Evolutionary conservation across 1,284 basidiomycete species (phyloP), one percentile per base, ranked within the genome.

Genomic region (Cutaneotrichosporon dermatis): DNA sequence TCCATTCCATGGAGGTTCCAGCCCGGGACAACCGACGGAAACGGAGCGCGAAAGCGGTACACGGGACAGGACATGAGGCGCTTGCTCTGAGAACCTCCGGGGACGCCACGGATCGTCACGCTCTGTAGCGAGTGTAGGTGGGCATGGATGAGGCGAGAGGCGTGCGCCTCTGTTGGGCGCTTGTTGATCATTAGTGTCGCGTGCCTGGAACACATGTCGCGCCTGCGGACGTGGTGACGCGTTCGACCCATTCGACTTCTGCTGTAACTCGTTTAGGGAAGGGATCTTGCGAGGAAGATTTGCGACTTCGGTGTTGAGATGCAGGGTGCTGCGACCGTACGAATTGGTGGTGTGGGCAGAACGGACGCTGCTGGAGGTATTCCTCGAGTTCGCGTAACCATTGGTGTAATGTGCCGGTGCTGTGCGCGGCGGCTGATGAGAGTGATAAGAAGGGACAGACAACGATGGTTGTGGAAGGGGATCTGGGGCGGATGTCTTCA

Each of bases 271-370:
- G 39, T 55, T 44, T 12, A 55, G 4, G 11, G 45, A 48, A 2
- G 45, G 45, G 7, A 48, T 39, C 39, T 55, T 55, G 45, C 54
- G 54, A 1, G 45, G 54, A 10, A 39, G 11, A 45, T 48, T 40
- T 40, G 39, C 12, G 45, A 42, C 41, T 25, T 49, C 46, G 13
- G 46, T 25, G 34, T 35, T 8, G 12, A 33, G 15, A 9, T 45
- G 44, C 4, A 25, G 15, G 16, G 44, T 25, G 25, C 25, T 25
- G 25, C 25, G 25, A 25, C 25, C 44, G 12, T 49, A 49, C 13
- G 6, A 12, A 8, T 40, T 15, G 39, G 15, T 3, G 33, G 39
- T 46, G 10, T 16, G 8, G 33, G 13, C 45, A 13, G 34, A 49
- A 6, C 46, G 46, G 10, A 35, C 46, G 13, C 46, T 45, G 9